A percentile compares a stretch with the other conserved stretches of the same genome.
Conservation (phyloP, 305 asterid species). For the Fraxinus platypoda region DNA sequence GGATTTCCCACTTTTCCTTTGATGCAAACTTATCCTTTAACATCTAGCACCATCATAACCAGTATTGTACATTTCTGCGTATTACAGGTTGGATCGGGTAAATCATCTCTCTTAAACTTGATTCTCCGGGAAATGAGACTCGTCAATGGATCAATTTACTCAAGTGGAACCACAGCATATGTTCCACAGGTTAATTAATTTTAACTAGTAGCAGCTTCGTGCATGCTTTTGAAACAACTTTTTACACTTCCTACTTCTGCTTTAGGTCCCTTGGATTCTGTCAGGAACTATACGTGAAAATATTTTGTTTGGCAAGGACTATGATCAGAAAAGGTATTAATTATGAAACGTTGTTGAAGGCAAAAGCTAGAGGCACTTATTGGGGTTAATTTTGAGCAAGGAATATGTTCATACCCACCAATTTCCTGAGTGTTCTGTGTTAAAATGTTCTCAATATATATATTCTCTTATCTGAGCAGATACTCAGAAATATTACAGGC, state of each 20-base stretch:
- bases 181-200: slow-evolving; percentile 78
- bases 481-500: slow-evolving; percentile 65
- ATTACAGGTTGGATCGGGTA: slow-evolving; percentile 93
- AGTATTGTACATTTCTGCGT: slow-evolving; percentile 3
- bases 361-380: background rate
- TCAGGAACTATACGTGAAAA: slow-evolving; percentile 95
- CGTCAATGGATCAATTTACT: slow-evolving; percentile 52
- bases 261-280: slow-evolving; percentile 90
- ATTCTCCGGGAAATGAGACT: slow-evolving; percentile 76
- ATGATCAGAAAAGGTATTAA: slow-evolving; percentile 58
- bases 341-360: slow-evolving; percentile 3
- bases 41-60: background rate
- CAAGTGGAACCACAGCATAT: slow-evolving; percentile 65
- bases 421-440: background rate
- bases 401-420: background rate
- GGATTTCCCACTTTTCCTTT: background rate
- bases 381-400: slow-evolving; percentile 9
- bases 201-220: slow-evolving; percentile 16
- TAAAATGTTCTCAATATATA: background rate
- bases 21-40: background rate
- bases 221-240: slow-evolving; percentile 6
- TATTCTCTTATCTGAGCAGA: slow-evolving; percentile 41
- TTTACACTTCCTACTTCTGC: slow-evolving; percentile 21
- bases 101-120: slow-evolving; percentile 80
- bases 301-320: slow-evolving; percentile 77